Base-by-base conservation (phyloP, 2,329 filamentous ascomycete species). In the Claviceps purpurea region DNA sequence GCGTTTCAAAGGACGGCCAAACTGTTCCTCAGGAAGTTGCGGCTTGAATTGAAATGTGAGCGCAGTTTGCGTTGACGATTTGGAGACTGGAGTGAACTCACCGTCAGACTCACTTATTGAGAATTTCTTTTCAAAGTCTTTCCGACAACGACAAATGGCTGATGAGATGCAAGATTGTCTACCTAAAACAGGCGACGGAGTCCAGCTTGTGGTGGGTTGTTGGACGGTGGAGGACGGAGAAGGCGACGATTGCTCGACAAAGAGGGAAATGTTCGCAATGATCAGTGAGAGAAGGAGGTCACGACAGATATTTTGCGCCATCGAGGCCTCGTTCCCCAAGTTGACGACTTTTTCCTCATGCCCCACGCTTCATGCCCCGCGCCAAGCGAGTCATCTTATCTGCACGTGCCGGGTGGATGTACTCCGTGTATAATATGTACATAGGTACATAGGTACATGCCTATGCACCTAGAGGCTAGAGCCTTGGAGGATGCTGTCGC, bases 301-400 rank as follows among this genome's bases (percentile, higher is more conserved):
- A 24, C 24, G 24, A 5, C 5, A 30, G 30, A 11, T 34, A 34
- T 11, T 34, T 34, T 4, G 30, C 30, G 10, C 30, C 30, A 34
- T 34, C 3, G 30, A 34, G 26, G 30, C 1, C 3, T 30, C 30
- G 5, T 24, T 26, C 13, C 18, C n/a, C 11, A 18, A 18, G 18
- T 11, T 30, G 26, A 26, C 2, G 26, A 30, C 26, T 45, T 30
- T 34, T 26, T 10, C 2, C n/a, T 13, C 42, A 2, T 46, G 24
- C 44, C 44, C 44, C 44, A 16, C 44, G 18, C 18, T 18, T 18
- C 18, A 18, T 18, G 18, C 18, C 18, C 18, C 44, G 26, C 45
- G 8, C n/a, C 44, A 46, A 34, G 45, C 16, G n/a, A 38, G 30
- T 22, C 14, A 44, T 50, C 49, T 44, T 50, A 50, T 50, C 48